Conservation (phyloP, 108 stramenopile genomes). For the Cyclotella atomus region DNA sequence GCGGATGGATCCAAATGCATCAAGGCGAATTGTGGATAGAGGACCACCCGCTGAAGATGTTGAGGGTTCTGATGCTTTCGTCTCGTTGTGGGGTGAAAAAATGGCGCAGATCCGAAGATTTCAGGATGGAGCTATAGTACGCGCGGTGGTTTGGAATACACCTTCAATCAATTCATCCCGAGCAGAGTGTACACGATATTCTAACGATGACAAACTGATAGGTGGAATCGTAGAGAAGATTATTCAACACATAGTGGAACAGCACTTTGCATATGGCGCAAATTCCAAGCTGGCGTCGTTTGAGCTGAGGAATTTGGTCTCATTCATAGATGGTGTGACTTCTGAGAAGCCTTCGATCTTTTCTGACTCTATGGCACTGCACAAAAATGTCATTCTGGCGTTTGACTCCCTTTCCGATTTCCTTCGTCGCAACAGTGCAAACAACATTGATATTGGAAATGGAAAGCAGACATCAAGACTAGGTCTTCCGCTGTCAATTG, state of each 20-base stretch:
- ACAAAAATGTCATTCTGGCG: constrained; percentile 71
- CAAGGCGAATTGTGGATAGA: constrained; percentile 76
- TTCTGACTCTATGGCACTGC: constrained; percentile 49
- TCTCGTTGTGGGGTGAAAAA: constrained; percentile 77
- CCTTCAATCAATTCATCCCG: constrained; percentile 5
- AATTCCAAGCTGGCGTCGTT: constrained; percentile 38
- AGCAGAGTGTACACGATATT: constrained; percentile 17
- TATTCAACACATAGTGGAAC: constrained; percentile 62
- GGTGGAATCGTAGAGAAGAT: constrained; percentile 83
- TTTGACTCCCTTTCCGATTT: constrained; percentile 75
- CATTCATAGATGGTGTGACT: constrained; percentile 62
- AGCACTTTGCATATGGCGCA: constrained; percentile 53
- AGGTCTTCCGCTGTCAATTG: constrained; percentile 79
- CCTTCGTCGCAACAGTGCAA: constrained; percentile 59
- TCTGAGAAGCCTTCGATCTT: constrained; percentile 31
- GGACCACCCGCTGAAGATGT: constrained; percentile 81
- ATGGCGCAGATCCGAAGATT: constrained; percentile 79
- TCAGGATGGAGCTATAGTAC: constrained; percentile 92
- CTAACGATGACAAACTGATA: constrained; percentile 60
- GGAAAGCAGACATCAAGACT: constrained; percentile 46
- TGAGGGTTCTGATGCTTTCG: constrained; percentile 58
- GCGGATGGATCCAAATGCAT: constrained; percentile 67
- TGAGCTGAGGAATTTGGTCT: constrained; percentile 64
- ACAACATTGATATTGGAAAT: constrained; percentile 18
- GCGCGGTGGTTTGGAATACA: constrained; percentile 85